These are phyloP conservation scores for Paramecium octaurelia DNA, from an alignment of 73 alveolate genomes.

Conservation along the genomic window DNA sequence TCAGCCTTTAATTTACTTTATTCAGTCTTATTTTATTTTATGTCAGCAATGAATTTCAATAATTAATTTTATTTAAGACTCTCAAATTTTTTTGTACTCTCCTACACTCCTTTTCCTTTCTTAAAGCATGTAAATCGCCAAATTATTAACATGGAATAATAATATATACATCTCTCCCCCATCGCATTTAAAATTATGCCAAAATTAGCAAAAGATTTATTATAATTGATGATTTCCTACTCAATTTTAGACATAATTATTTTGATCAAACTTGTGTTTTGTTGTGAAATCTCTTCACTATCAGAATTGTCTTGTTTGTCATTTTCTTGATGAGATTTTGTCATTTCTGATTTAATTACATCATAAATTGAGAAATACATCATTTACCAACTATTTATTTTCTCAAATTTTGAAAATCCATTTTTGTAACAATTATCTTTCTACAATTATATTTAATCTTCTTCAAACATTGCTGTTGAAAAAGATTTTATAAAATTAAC, in stretches of 20 bases:
- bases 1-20: not conserved
- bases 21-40: not conserved
- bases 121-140: not conserved
- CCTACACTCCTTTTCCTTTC: not conserved
- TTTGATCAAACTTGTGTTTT: not conserved
- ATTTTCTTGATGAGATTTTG: not conserved
- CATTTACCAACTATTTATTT: not conserved
- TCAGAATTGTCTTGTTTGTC: not conserved
- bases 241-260: not conserved
- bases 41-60: not conserved
- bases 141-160: not conserved
- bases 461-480: not conserved
- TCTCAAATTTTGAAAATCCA: not conserved
- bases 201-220: not conserved
- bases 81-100: not conserved
- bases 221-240: not conserved
- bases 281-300: not conserved
- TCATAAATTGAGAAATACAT: not conserved
- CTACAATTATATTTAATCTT: not conserved
- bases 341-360: not conserved
- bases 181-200: not conserved
- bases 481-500: not conserved
- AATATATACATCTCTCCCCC: not conserved
- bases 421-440: not conserved
- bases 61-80: not conserved